These are phyloP conservation scores for Amoeboaphelidium protococcarum DNA, from an alignment of 371 early-diverging fungal genomes.

Conservation along the genomic window DNA sequence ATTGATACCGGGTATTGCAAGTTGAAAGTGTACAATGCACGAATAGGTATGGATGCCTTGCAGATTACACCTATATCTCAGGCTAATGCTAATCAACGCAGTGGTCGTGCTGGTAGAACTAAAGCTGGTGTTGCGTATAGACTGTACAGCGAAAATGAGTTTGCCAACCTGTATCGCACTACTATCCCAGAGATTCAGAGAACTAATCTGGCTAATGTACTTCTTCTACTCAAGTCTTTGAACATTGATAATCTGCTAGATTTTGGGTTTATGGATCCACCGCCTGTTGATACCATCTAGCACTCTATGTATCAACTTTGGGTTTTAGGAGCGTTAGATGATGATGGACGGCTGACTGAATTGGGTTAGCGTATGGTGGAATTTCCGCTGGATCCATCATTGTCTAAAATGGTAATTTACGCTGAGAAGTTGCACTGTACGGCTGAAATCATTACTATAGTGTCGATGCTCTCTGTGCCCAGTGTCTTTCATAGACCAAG, in stretches of 20 bases:
- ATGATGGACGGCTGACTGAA: conserved; percentile 60
- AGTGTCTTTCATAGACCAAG: conserved; percentile 85
- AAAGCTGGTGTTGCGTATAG: conserved; percentile 81
- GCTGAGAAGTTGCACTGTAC: conserved; percentile 63
- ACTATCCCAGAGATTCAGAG: conserved; percentile 94
- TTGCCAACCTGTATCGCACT: conserved; percentile 47
- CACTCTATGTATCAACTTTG: conserved; percentile 94
- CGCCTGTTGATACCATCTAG: conserved; percentile 62
- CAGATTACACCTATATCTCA: conserved; percentile 85
- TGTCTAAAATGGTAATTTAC: conserved; percentile 74
- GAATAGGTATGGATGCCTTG: conserved; percentile 88
- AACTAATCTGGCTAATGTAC: conserved; percentile 68
- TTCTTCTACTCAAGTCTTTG: conserved; percentile 68
- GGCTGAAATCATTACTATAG: conserved; percentile 81
- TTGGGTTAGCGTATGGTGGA: conserved; percentile 72
- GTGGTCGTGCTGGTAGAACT: conserved; percentile 96
- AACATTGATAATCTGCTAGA: conserved; percentile 68
- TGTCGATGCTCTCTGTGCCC: conserved; percentile 90
- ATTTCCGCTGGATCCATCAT: conserved; percentile 81
- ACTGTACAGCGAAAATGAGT: conserved; percentile 83
- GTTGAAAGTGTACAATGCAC: conserved; percentile 76
- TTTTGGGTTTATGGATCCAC: conserved; percentile 95
- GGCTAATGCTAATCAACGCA: conserved; percentile 91
- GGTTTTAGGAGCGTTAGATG: conserved; percentile 73
- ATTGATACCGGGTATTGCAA: conserved; percentile 89